Percentiles rank a stretch among this genome's conserved stretches.
phyloP scores from a whole-genome alignment of 192 early-diverging fungal species.

The Umbelopsis sp. region DNA sequence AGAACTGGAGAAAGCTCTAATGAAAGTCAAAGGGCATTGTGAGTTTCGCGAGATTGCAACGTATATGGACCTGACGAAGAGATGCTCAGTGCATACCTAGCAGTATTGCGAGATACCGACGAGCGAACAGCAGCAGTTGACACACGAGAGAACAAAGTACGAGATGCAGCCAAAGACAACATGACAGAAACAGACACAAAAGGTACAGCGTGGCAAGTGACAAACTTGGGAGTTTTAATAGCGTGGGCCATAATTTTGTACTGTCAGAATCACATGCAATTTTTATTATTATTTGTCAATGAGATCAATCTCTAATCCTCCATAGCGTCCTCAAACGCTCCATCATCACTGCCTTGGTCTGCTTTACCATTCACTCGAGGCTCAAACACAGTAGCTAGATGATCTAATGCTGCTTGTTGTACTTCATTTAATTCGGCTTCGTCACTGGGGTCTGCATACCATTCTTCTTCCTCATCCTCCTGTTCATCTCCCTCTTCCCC shows the following conservation, averaged over 20 bases:
- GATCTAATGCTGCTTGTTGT: slow-evolving; percentile 41
- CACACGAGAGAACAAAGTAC: slow-evolving; percentile 5
- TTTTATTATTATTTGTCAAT: not conserved
- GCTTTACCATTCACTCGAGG: not conserved
- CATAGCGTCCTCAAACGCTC: slow-evolving; percentile 27
- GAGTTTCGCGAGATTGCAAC: not conserved
- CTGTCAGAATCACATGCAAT: slow-evolving; percentile 18
- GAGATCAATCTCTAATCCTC: not conserved
- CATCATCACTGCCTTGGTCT: not conserved
- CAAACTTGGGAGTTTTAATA: not conserved
- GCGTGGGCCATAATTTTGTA: not conserved
- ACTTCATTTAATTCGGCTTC: slow-evolving; percentile 44
- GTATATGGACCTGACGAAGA: not conserved
- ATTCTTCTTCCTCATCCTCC: slow-evolving; percentile 41
- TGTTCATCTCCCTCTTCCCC: slow-evolving; percentile 46
- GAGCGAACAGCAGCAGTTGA: slow-evolving; percentile 13
- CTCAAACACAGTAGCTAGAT: slow-evolving; percentile 36
- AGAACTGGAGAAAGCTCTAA: slow-evolving; percentile 54
- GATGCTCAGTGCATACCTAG: not conserved
- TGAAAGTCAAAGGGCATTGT: not conserved
- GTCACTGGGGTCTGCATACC: slow-evolving; percentile 36
- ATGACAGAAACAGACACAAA: slow-evolving; percentile 7
- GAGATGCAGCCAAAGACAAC: slow-evolving; percentile 14
- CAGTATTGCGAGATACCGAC: not conserved
- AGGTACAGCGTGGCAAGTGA: not conserved